phyloP scores from a whole-genome alignment of 495 filamentous ascomycete genomes.

The Xylaria nigripes region DNA sequence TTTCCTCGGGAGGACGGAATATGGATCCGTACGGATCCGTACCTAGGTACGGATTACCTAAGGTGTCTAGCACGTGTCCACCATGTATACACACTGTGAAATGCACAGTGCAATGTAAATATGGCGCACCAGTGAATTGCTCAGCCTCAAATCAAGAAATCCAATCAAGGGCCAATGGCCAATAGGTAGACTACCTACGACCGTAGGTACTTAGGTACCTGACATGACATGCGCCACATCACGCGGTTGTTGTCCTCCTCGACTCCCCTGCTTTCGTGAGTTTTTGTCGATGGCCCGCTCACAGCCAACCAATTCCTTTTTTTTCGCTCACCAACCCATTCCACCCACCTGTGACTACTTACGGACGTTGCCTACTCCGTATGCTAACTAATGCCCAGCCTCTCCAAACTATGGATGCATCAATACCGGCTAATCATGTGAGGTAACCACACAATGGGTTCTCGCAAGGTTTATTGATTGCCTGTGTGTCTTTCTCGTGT shows the following conservation, averaged over 20 bases:
- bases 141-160: slow-evolving; percentile 3
- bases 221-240: not conserved
- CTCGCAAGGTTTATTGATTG: not conserved
- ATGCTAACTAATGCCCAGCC: not conserved
- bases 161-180: not conserved
- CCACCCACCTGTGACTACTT: too few species aligned
- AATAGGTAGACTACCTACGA: not conserved
- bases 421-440: too few species aligned
- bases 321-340: not conserved
- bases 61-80: too few species aligned
- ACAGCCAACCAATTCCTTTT: not conserved
- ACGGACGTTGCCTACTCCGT: too few species aligned
- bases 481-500: not conserved
- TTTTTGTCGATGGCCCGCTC: not conserved
- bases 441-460: not conserved
- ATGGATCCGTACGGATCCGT: too few species aligned
- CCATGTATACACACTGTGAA: too few species aligned
- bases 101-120: too few species aligned
- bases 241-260: not conserved
- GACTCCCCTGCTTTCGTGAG: too few species aligned
- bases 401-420: not conserved
- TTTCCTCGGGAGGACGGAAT: too few species aligned
- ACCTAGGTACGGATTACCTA: too few species aligned
- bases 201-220: not conserved
- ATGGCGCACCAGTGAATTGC: not conserved